Evolutionary conservation across 768 basidiomycete species (phyloP), one percentile per base, ranked within the genome.

Genomic region (Lactarius hengduanensis): DNA sequence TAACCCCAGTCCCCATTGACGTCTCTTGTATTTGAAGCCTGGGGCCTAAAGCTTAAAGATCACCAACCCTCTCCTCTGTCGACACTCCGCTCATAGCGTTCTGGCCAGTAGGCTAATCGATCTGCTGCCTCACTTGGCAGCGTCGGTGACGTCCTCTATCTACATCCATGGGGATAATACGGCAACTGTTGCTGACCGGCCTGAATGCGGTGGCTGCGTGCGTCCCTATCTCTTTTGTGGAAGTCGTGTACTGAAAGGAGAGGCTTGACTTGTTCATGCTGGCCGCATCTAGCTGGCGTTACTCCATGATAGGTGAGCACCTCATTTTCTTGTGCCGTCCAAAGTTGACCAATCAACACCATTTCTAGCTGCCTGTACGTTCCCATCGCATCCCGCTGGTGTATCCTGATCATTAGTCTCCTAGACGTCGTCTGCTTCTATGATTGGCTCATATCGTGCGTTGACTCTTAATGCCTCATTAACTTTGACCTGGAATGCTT

Each of bases 401-500:
- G 28, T 11, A 5, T 32, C 7, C 47, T 59, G 34, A 54, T 56
- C 5, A 60, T 54, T 28, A 6, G 11, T 15, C 8, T 26, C 26
- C 18, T 28, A 71, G 70, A 70, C 26, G 59, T 57, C 13, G n/a
- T 70, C 26, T 57, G 65, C 26, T 61, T 70, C 36, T 71, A 71
- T 63, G 70, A 71, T 50, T 71, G 70, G 70, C 20, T 71, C 30
- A 65, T 63, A 28, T 61, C 64, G 70, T 71, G 28, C 64, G 70
- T 70, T 8, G 36, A 53, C 32, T 34, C 16, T 36, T 56, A 34
- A 34, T 34, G 34, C 34, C 8, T 34, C 34, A 18, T 53, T 38
- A 20, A 43, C 41, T 7, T 18, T 20, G 9, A 26, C 32, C 34
- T 22, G 5, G 4, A 47, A 5, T 22, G 3, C 18, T 45, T 10